These are phyloP conservation scores for Phytopythium cucurbitacearum DNA, from an alignment of 352 stramenopile genomes.

Conservation along the genomic window DNA sequence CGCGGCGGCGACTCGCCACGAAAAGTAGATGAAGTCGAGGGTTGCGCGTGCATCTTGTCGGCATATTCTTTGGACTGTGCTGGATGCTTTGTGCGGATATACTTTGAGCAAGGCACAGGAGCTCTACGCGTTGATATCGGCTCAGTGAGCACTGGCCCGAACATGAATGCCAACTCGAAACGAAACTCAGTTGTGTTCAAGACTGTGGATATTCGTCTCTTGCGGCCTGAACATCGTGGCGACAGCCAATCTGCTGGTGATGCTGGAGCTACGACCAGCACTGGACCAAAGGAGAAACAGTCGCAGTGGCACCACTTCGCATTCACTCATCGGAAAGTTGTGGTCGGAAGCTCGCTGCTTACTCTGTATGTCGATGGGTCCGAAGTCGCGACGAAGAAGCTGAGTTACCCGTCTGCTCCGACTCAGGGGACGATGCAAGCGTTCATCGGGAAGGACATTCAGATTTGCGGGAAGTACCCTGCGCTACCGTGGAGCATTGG, in stretches of 20 bases:
- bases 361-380: constrained; percentile 71
- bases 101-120: constrained; percentile 66
- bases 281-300: constrained; percentile 17
- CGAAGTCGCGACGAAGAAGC: constrained; percentile 71
- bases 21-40: constrained; percentile 20
- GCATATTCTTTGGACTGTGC: constrained; percentile 65
- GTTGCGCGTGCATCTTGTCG: constrained; percentile 61
- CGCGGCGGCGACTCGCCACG: not conserved
- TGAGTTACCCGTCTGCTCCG: constrained; percentile 56
- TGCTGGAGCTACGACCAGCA: not conserved
- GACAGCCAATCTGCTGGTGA: not conserved
- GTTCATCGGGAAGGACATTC: constrained; percentile 71
- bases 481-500: constrained; percentile 64
- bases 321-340: constrained; percentile 64
- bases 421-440: constrained; percentile 42
- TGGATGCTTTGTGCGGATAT: constrained; percentile 62
- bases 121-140: constrained; percentile 67
- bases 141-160: constrained; percentile 37
- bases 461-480: constrained; percentile 59
- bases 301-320: constrained; percentile 72
- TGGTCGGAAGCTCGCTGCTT: constrained; percentile 67
- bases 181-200: constrained; percentile 59
- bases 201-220: constrained; percentile 43
- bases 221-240: constrained; percentile 13
- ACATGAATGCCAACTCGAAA: constrained; percentile 52